These are phyloP conservation scores for Flagelloscypha sp. DNA, from an alignment of 768 basidiomycete species.

Conservation along the genomic window DNA sequence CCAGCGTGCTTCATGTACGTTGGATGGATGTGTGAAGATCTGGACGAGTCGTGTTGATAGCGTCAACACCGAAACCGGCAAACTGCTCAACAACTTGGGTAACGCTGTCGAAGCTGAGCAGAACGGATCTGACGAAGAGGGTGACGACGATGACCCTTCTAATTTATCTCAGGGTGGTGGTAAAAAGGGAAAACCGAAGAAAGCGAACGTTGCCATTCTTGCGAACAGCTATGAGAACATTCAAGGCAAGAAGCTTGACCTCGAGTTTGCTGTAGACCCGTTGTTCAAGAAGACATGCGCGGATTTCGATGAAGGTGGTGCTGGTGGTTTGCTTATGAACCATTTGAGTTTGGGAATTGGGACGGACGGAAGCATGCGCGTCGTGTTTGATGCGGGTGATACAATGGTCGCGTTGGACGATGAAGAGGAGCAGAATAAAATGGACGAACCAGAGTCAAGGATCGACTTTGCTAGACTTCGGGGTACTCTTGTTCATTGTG, in stretches of 20 bases:
- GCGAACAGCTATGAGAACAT: conserved; percentile 78
- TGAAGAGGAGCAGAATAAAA: conserved; percentile 57
- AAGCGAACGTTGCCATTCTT: conserved; percentile 72
- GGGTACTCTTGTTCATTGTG: conserved; percentile 29
- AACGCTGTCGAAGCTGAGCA: conserved; percentile 55
- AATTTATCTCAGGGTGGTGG: too few relatives aligned
- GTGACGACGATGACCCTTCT: conserved; percentile 57
- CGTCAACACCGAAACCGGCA: conserved; percentile 94
- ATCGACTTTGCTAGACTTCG: conserved; percentile 59
- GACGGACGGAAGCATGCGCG: conserved; percentile 72
- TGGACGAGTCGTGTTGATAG: conserved; percentile 98
- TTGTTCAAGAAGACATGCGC: conserved; percentile 96
- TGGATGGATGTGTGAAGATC: conserved; percentile 98
- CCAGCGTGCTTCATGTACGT: conserved; percentile 93
- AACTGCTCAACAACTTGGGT: conserved; percentile 84
- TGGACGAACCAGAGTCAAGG: conserved; percentile 61
- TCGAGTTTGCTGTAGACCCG: conserved; percentile 95
- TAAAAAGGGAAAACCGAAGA: conserved; percentile 59
- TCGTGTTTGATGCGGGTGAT: conserved; percentile 96
- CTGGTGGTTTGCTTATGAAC: conserved; percentile 93
- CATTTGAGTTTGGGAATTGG: conserved; percentile 76
- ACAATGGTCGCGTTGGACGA: conserved; percentile 66
- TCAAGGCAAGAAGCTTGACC: conserved; percentile 85
- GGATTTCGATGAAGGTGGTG: conserved; percentile 98
- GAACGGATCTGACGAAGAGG: conserved; percentile 47